A percentile compares a stretch with the other conserved stretches of the same genome.
These are phyloP conservation scores for Pholiota microspora DNA, from an alignment of 768 basidiomycete species.

Conservation along the genomic window DNA sequence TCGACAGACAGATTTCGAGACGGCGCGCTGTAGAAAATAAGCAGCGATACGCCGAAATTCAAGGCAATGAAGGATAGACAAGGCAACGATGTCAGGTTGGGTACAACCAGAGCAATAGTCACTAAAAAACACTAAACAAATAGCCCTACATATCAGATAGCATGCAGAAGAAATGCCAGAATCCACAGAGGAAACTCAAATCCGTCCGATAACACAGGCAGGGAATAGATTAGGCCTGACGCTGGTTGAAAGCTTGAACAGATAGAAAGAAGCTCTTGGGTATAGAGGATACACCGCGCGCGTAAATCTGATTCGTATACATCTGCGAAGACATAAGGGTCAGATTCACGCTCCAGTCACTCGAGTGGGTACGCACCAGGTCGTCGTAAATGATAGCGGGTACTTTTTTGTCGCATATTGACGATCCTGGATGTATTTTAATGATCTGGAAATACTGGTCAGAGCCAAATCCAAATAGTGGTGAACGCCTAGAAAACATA, in stretches of 20 bases:
- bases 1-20: too few relatives aligned
- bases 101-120: too few relatives aligned
- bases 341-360: not conserved
- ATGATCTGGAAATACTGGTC: conserved; percentile 46
- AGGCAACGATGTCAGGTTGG: too few relatives aligned
- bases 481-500: conserved; percentile 39
- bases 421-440: conserved; percentile 91
- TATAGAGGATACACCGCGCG: conserved; percentile 86
- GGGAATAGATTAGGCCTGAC: conserved; percentile 15
- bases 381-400: conserved; percentile 93
- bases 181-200: too few relatives aligned
- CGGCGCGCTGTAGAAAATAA: too few relatives aligned
- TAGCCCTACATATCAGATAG: too few relatives aligned
- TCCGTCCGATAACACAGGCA: too few relatives aligned
- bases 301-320: conserved; percentile 83
- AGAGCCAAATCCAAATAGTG: too few relatives aligned
- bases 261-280: conserved; percentile 48
- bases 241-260: conserved; percentile 20
- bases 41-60: too few relatives aligned
- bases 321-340: conserved; percentile 43
- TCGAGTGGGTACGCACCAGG: conserved; percentile 53
- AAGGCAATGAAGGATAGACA: too few relatives aligned
- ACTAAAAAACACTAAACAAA: too few relatives aligned
- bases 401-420: conserved; percentile 75
- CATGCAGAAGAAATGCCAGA: too few relatives aligned